Evolutionary conservation across 148 eudicot species (phyloP), one percentile per base, ranked within the genome.

Genomic region (Silene uniflora): DNA sequence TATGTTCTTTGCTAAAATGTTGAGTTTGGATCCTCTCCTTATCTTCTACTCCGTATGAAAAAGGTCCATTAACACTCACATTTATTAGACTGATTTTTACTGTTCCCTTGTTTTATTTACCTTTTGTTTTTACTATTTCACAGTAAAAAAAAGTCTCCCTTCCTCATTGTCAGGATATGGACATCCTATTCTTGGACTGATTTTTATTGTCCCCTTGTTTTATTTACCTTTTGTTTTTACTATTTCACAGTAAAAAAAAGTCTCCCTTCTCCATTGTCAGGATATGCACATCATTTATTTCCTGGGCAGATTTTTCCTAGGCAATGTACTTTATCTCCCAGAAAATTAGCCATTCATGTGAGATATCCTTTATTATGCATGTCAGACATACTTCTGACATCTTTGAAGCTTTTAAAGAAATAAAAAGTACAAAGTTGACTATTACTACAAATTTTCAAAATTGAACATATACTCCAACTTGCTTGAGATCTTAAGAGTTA

Each of bases 351-450:
- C 52, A 39, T 44, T n/a, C 35, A 21, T 18, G 46, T 62, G 16
- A 22, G 69, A 64, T 74, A 22, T 54, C 5, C 39, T 49, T 54
- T 6, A 56, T 14, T 17, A 35, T 63, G 44, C 76, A 72, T 22
- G 71, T 64, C 42, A 72, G 25, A 55, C 71, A 73, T 54, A 67
- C 62, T 42, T 73, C 72, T 78, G 76, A 78, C 73, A 56, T 23
- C 72, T 73, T 66, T 73, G 67, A 1, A 25, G 22, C 29, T 32
- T 25, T 74, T 49, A 29, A 44, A 9, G 64, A 59, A 69, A 42
- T 62, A 54, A 16, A 71, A 68, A 24, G 39, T 24, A 52, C 56
- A 52, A 24, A 55, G 25, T 54, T 71, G 19, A 71, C 18, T 55
- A 17, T 54, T 54, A 54, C 73, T 52, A 3, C 8, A 35, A 71